Conservation (phyloP, 805 yeast genomes). For the Metschnikowia lachancei region DNA sequence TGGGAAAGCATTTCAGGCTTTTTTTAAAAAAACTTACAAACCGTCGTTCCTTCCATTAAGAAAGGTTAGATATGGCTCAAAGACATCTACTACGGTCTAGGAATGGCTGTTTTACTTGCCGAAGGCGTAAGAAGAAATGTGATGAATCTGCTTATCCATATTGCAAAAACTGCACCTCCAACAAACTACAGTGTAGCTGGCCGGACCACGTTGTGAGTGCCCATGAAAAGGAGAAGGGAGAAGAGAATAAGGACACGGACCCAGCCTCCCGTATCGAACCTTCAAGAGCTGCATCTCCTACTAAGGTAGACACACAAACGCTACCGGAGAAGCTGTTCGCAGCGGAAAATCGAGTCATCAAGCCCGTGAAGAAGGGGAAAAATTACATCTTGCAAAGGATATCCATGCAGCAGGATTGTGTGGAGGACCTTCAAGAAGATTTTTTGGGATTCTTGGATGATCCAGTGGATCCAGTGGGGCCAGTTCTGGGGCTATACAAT, state of each 20-base stretch:
- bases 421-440: conserved; percentile 20
- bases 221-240: not conserved
- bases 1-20: conserved; percentile 7
- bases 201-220: conserved; percentile 14
- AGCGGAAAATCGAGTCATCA: not conserved
- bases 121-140: conserved; percentile 63
- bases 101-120: conserved; percentile 46
- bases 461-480: not conserved
- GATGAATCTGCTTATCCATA: conserved; percentile 38
- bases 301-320: not conserved
- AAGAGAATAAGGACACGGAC: not conserved
- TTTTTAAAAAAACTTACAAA: not conserved
- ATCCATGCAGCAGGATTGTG: conserved; percentile 41
- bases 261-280: not conserved
- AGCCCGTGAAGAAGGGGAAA: conserved; percentile 12
- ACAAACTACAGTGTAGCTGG: conserved; percentile 17
- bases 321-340: not conserved
- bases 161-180: conserved; percentile 16
- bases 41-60: not conserved
- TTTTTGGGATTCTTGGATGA: not conserved
- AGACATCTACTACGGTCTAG: conserved; percentile 9
- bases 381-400: conserved; percentile 28
- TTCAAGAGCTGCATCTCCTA: not conserved
- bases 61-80: not conserved
- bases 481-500: not conserved